These are phyloP conservation scores for Stereum hirsutum DNA, from an alignment of 1,284 basidiomycete species.

Conservation along the genomic window DNA sequence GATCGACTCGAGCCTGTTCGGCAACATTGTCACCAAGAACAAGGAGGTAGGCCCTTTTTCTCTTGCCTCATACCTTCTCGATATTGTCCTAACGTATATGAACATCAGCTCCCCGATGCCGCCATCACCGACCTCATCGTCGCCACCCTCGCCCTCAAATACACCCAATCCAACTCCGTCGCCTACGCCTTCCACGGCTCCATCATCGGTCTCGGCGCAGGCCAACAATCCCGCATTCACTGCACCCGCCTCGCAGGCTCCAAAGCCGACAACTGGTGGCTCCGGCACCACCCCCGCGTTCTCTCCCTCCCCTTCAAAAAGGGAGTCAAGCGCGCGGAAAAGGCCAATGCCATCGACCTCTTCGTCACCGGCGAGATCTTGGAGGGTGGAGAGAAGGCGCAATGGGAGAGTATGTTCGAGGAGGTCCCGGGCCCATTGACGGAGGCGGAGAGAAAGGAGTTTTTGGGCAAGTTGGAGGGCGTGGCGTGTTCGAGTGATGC, in stretches of 20 bases:
- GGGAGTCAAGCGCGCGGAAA: constrained; percentile 95
- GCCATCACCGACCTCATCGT: constrained; percentile 86
- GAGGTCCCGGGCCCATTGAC: constrained; percentile 61
- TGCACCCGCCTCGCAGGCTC: constrained; percentile 96
- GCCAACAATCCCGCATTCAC: constrained; percentile 98
- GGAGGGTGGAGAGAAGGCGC: constrained; percentile 79
- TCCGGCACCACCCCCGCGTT: constrained; percentile 92
- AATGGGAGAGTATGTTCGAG: constrained; percentile 92
- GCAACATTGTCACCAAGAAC: constrained; percentile 84
- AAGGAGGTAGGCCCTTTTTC: constrained; percentile 62
- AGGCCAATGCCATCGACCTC: constrained; percentile 96
- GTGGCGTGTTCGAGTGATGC: constrained; percentile 95
- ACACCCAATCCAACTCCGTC: constrained; percentile 99
- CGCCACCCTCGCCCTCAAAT: constrained; percentile 95
- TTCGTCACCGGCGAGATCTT: constrained; percentile 90
- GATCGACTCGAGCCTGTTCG: constrained; percentile 78
- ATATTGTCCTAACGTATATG: no score
- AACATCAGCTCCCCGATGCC: constrained; percentile 52
- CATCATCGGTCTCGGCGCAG: constrained; percentile 93
- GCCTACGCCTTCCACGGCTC: constrained; percentile 93
- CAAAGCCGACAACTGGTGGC: constrained; percentile 99
- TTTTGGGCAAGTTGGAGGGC: constrained; percentile 66
- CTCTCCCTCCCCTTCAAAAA: constrained; percentile 93
- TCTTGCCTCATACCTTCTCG: no score
- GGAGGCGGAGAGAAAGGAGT: constrained; percentile 65